Base-by-base conservation (phyloP, 1,284 basidiomycete genomes). In the Ceratobasidium sp. region DNA sequence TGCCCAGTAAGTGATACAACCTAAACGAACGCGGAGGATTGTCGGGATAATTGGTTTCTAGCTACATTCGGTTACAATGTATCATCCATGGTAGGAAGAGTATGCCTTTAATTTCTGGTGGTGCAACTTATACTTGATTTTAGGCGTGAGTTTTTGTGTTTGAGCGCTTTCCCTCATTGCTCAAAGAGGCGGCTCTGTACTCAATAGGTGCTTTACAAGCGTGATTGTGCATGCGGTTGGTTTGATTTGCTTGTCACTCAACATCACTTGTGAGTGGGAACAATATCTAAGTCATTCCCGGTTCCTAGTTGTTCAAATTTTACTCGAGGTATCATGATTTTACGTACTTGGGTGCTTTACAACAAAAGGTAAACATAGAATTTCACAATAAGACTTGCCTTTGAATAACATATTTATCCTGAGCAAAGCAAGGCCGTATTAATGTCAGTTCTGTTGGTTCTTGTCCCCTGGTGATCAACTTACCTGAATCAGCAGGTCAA, bases 341-440 rank as follows among this genome's bases (percentile, higher is more conserved):
- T 64, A 29, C 19, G 62, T 27, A 39, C 27, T 27, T 64, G 62
- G 62, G 41, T 64, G 6, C 62, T 64, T n/a, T 64, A 27, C 29
- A 13, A 64, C 41, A 39, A 24, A 6, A 64, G 24, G 62, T 64
- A 9, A 64, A 43, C 49, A 13, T 53, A 7, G n/a, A 53, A 53
- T n/a, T 53, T n/a, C n/a, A n/a, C n/a, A n/a, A n/a, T n/a, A n/a
- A n/a, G n/a, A n/a, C n/a, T n/a, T n/a, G n/a, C 49, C 6, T 53
- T 53, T 53, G n/a, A n/a, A 24, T 53, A 8, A 53, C 9, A 53
- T 53, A 9, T 9, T 53, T 8, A n/a, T n/a, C n/a, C 6, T 6
- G n/a, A 53, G 8, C 41, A 14, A 22, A 64, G 62, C 22, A 29
- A 3, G 31, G 19, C 22, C 27, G 41, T 64, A 5, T 16, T 64